Evolutionary conservation across 768 basidiomycete genomes (phyloP).

Genomic region (Rhizopogon vesiculosus): DNA sequence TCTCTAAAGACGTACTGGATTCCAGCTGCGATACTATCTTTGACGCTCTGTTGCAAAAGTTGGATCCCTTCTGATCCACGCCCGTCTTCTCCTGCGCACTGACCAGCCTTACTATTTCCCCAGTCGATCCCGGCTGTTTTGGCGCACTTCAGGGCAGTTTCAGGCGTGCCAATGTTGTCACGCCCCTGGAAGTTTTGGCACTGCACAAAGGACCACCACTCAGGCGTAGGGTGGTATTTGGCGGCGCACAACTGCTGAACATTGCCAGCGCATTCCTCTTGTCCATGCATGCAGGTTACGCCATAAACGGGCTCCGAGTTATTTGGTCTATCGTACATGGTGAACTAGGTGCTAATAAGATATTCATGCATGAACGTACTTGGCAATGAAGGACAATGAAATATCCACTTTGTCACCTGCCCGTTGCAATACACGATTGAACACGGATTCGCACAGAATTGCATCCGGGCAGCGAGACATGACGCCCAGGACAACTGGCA

Average conservation of each 20-base stretch:
- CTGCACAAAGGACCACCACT: slow-evolving; percentile 81
- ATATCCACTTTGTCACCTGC: slow-evolving; percentile 65
- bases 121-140: slow-evolving; percentile 61
- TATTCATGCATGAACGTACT: slow-evolving; percentile 40
- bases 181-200: slow-evolving; percentile 71
- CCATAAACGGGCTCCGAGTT: slow-evolving; percentile 67
- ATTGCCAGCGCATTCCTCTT: slow-evolving; percentile 81
- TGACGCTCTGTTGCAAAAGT: slow-evolving; percentile 61
- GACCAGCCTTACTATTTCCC: slow-evolving; percentile 49
- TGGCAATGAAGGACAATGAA: slow-evolving; percentile 67
- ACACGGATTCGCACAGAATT: slow-evolving; percentile 70
- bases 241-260: slow-evolving; percentile 83
- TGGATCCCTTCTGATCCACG: slow-evolving; percentile 56
- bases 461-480: slow-evolving; percentile 83
- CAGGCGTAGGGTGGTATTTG: slow-evolving; percentile 46
- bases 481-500: slow-evolving; percentile 51
- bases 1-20: slow-evolving; percentile 46
- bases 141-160: slow-evolving; percentile 65
- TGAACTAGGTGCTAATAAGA: slow-evolving; percentile 9
- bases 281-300: slow-evolving; percentile 78
- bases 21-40: slow-evolving; percentile 36
- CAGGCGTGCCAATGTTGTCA: slow-evolving; percentile 58
- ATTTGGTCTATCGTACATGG: slow-evolving; percentile 45
- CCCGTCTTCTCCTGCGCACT: slow-evolving; percentile 59
- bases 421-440: slow-evolving; percentile 63